These are phyloP conservation scores for Ogataea methanolica DNA, from an alignment of 805 yeast species.

Conservation along the genomic window DNA sequence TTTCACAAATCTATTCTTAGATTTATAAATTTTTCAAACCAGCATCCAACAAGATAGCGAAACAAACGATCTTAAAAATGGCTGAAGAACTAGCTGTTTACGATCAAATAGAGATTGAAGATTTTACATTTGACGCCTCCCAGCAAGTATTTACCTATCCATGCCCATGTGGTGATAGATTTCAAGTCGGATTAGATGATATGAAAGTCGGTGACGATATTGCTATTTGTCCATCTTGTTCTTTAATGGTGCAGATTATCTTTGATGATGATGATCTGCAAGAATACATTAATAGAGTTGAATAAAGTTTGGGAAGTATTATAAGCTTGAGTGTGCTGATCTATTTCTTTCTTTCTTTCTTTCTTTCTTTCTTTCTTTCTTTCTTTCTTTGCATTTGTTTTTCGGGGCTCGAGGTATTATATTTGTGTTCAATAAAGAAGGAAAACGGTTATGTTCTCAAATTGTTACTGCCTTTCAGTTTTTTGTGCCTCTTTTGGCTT, in stretches of 20 bases:
- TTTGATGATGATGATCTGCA: conserved; percentile 64
- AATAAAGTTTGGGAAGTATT: not conserved
- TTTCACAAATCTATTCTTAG: no score
- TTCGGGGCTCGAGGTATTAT: no score
- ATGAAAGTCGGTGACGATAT: conserved; percentile 85
- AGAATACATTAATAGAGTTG: conserved; percentile 35
- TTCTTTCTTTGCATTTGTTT: no score
- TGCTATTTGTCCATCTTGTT: conserved; percentile 96
- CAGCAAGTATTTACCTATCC: conserved; percentile 86
- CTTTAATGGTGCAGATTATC: conserved; percentile 86
- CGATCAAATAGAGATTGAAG: conserved; percentile 96
- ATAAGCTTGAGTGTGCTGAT: no score
- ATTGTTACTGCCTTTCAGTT: no score
- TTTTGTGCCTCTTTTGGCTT: no score
- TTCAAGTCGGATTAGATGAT: conserved; percentile 82
- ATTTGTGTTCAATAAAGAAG: no score
- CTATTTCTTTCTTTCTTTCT: no score
- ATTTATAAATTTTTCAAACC: no score
- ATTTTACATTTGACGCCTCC: conserved; percentile 84
- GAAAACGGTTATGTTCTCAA: no score
- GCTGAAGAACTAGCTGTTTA: conserved; percentile 57
- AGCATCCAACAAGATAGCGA: no score
- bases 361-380: no score
- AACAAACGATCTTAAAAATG: conserved; percentile 6
- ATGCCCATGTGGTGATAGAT: conserved; percentile 97